These are phyloP conservation scores for Neoconidiobolus thromboides DNA, from an alignment of 371 early-diverging fungal genomes.

Conservation along the genomic window DNA sequence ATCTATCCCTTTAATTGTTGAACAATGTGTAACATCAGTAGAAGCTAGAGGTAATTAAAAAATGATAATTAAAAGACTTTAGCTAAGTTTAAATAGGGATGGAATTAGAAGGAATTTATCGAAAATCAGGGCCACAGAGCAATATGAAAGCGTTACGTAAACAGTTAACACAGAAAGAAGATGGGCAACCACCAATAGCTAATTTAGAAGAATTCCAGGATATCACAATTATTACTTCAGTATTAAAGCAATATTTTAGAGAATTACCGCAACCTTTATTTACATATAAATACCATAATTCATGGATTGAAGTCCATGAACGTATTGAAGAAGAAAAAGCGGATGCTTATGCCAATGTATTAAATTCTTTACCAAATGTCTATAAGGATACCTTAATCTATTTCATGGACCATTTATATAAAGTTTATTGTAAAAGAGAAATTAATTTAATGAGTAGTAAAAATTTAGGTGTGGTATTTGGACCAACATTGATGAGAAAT, in stretches of 20 bases:
- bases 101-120: slow-evolving; percentile 80
- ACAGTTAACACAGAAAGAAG: slow-evolving; percentile 14
- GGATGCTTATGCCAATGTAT: slow-evolving; percentile 15
- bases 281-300: slow-evolving; percentile 51
- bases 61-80: slow-evolving; percentile 2
- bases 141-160: slow-evolving; percentile 45
- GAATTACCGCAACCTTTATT: slow-evolving; percentile 81
- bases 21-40: slow-evolving; percentile 53
- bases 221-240: slow-evolving; percentile 64
- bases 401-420: slow-evolving; percentile 28
- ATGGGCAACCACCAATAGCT: slow-evolving; percentile 7
- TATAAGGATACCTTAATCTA: slow-evolving; percentile 34
- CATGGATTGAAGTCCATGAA: slow-evolving; percentile 41
- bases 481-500: slow-evolving; percentile 69
- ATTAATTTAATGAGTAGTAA: slow-evolving; percentile 75
- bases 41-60: slow-evolving; percentile 26
- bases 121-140: slow-evolving; percentile 76
- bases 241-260: slow-evolving; percentile 86
- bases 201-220: slow-evolving; percentile 23
- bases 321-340: not conserved
- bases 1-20: slow-evolving; percentile 49
- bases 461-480: slow-evolving; percentile 84
- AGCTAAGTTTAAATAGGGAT: slow-evolving; percentile 25
- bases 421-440: slow-evolving; percentile 24
- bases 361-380: slow-evolving; percentile 22